Evolutionary conservation across 441 rosid genomes (phyloP).

Genomic region (Croton laevigatus): DNA sequence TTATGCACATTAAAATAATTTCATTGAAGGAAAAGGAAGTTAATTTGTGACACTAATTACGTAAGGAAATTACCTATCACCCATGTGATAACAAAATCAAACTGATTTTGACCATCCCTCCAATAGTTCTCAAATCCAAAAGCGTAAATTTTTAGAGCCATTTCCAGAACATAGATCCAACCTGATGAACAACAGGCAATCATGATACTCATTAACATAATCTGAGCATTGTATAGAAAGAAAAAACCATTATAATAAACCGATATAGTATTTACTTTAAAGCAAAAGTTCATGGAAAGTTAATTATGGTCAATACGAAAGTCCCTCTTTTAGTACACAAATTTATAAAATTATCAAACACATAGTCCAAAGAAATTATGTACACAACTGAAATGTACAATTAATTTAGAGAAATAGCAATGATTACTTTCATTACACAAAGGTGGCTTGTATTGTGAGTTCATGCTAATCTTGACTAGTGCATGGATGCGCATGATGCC

Average conservation of each 20-base stretch:
- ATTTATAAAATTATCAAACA: background rate
- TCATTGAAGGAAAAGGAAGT: background rate
- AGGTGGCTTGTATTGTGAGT: background rate
- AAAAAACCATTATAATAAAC: background rate
- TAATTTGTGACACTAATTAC: constrained; percentile 3
- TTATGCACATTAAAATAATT: constrained; percentile 2
- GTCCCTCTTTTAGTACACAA: background rate
- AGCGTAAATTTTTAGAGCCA: constrained; percentile 87
- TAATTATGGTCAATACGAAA: background rate
- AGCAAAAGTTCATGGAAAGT: background rate
- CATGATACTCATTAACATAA: constrained; percentile 16
- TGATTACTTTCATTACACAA: background rate
- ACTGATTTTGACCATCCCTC: constrained; percentile 96
- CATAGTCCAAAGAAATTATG: background rate
- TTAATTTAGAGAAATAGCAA: constrained; percentile 4
- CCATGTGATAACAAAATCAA: constrained; percentile 91
- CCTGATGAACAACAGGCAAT: constrained; percentile 48
- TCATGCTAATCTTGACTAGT: background rate
- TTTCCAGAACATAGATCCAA: constrained; percentile 96
- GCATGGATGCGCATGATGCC: background rate
- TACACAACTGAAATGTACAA: background rate
- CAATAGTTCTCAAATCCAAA: constrained; percentile 88
- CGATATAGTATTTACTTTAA: constrained; percentile 5
- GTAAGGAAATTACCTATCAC: constrained; percentile 60
- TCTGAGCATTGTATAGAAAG: background rate